Evolutionary conservation across 345 rosid species (phyloP).

Genomic region (Linum tenue): DNA sequence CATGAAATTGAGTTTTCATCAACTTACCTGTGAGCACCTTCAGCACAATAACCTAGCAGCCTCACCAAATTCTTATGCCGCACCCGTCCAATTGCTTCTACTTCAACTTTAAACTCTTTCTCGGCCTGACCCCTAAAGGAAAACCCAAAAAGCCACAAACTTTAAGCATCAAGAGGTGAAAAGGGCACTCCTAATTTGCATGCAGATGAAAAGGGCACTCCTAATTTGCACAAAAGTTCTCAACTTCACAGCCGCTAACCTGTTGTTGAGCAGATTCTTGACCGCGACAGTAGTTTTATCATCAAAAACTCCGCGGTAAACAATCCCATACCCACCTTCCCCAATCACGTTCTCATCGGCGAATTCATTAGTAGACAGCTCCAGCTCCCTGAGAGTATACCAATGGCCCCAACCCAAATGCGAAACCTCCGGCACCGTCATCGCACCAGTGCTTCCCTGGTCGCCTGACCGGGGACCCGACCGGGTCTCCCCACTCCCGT

Average conservation of each 20-base stretch:
- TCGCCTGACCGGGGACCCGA: constrained; percentile 32
- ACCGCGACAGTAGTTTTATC: constrained; percentile 68
- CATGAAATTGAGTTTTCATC: not conserved
- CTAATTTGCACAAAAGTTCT: not conserved
- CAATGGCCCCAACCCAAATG: constrained; percentile 36
- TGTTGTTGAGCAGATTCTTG: constrained; percentile 83
- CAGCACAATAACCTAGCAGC: constrained; percentile 87
- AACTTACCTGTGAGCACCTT: constrained; percentile 84
- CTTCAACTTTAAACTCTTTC: constrained; percentile 87
- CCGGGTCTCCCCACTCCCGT: not conserved
- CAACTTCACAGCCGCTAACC: constrained; percentile 28
- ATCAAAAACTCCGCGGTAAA: constrained; percentile 62
- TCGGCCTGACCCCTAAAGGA: constrained; percentile 83
- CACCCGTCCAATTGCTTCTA: constrained; percentile 88
- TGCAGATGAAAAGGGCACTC: not conserved
- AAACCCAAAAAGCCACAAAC: constrained; percentile 1
- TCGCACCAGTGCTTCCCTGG: constrained; percentile 21
- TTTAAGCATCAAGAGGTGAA: not conserved
- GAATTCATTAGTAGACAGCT: constrained; percentile 59
- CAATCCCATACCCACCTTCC: constrained; percentile 94
- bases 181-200: not conserved
- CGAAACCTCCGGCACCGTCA: constrained; percentile 75
- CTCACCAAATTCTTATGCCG: constrained; percentile 87
- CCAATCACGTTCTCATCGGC: constrained; percentile 77
- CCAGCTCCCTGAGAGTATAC: constrained; percentile 60